These are phyloP conservation scores for Picea mariana DNA, from an alignment of 83 land plant genomes.

Conservation along the genomic window DNA sequence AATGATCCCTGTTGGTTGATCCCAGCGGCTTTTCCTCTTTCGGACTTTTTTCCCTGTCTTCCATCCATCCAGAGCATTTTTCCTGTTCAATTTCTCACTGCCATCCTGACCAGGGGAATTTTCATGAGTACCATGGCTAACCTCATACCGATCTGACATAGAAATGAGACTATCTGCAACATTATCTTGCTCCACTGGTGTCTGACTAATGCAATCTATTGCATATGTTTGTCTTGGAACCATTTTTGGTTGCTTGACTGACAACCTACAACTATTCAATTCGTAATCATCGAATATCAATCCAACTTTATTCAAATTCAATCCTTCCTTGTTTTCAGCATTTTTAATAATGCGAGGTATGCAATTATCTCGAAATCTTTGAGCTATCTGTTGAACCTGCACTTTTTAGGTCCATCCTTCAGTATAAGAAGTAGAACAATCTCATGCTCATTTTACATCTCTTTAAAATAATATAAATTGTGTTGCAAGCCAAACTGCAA, in stretches of 20 bases:
- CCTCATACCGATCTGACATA: not conserved
- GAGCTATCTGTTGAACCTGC: conserved; percentile 10
- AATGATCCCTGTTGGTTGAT: conserved; percentile 44
- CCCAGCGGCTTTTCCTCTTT: conserved; percentile 80
- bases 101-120: not conserved
- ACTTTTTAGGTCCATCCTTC: not conserved
- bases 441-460: not conserved
- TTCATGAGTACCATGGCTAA: conserved; percentile 1
- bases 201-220: not conserved
- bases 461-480: not conserved
- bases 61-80: not conserved
- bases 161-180: not conserved
- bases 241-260: conserved; percentile 5
- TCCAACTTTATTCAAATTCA: not conserved
- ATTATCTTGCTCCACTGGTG: not conserved
- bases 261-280: not conserved
- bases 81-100: not conserved
- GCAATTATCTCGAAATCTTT: conserved; percentile 1
- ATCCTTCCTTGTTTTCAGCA: not conserved
- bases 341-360: not conserved
- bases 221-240: conserved; percentile 1
- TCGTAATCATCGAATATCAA: not conserved
- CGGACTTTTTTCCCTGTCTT: conserved; percentile 22
- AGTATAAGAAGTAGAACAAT: not conserved
- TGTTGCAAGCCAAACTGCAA: not conserved